phyloP scores from a whole-genome alignment of 78 protist genomes.

The Paulinella micropora region DNA sequence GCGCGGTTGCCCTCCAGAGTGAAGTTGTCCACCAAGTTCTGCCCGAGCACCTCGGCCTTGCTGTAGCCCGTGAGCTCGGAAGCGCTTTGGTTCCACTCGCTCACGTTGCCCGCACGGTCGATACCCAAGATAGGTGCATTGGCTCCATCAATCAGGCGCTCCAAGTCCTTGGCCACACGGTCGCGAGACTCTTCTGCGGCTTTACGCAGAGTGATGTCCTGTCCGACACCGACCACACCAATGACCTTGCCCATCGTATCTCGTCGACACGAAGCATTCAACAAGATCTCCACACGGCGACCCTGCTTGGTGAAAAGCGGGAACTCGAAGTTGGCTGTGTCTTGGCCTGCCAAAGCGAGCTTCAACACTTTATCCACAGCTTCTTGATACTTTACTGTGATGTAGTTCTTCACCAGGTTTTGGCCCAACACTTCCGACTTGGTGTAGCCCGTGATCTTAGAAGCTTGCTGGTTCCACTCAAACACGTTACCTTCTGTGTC shows the following conservation, averaged over 20 bases:
- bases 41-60: not conserved
- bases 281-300: not conserved
- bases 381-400: not conserved
- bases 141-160: not conserved
- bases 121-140: constrained; percentile 8
- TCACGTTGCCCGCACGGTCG: not conserved
- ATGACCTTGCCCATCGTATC: not conserved
- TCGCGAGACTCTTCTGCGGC: no score
- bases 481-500: not conserved
- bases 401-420: not conserved
- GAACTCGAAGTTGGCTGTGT: not conserved
- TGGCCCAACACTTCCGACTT: not conserved
- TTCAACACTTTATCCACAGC: not conserved
- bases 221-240: not conserved
- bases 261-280: constrained; percentile 1
- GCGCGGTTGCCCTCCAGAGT: not conserved
- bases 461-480: constrained; percentile 3
- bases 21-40: not conserved
- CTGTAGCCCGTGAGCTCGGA: not conserved
- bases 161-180: not conserved
- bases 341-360: not conserved
- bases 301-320: not conserved
- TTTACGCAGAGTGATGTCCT: not conserved
- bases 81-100: not conserved
- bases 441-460: not conserved